Percentiles rank a stretch among this genome's conserved stretches.
phyloP scores from a whole-genome alignment of 768 basidiomycete genomes.

The Boletales sp. region DNA sequence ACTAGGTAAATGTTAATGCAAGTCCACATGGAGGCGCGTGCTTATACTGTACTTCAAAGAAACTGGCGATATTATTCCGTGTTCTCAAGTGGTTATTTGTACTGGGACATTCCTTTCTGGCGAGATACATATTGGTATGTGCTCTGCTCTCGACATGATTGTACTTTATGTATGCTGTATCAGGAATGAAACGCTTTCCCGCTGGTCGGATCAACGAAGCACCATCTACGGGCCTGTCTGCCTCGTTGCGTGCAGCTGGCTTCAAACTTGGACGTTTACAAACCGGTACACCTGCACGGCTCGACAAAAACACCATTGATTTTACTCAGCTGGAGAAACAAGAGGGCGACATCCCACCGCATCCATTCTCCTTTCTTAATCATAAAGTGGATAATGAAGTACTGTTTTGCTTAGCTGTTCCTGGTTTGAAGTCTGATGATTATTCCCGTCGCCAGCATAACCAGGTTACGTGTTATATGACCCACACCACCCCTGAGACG shows the following conservation, averaged over 20 bases:
- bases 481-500: conserved; percentile 67
- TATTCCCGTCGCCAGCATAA: conserved; percentile 46
- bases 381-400: conserved; percentile 69
- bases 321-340: conserved; percentile 61
- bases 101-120: conserved; percentile 91
- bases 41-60: conserved; percentile 40
- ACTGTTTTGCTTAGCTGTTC: conserved; percentile 15
- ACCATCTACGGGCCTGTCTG: conserved; percentile 71
- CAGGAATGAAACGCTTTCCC: conserved; percentile 70
- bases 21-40: background rate
- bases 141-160: background rate
- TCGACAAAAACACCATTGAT: conserved; percentile 68
- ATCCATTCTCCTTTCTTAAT: conserved; percentile 76
- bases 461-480: conserved; percentile 72
- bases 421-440: background rate
- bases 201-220: conserved; percentile 75
- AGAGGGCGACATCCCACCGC: conserved; percentile 59
- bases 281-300: conserved; percentile 82
- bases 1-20: conserved; percentile 44
- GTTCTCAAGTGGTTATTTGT: conserved; percentile 81
- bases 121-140: conserved; percentile 82
- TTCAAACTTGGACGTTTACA: conserved; percentile 83
- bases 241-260: conserved; percentile 68
- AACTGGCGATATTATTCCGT: conserved; percentile 67
- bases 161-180: background rate